These are phyloP conservation scores for Alternaria alternata DNA, from an alignment of 2,329 filamentous ascomycete genomes.

Conservation along the genomic window DNA sequence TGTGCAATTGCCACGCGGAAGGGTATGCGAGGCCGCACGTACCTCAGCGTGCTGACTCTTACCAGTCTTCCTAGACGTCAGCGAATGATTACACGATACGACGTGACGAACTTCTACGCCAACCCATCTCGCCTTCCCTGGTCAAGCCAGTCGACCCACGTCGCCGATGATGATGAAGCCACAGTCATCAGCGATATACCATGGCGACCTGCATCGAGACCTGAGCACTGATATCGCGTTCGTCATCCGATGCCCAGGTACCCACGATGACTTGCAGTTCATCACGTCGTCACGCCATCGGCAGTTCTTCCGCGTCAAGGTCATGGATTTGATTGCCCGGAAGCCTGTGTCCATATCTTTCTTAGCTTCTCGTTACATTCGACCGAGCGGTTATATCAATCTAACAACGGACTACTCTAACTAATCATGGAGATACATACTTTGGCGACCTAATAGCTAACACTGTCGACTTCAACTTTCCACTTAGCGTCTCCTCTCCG, in stretches of 20 bases:
- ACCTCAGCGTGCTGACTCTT: constrained; percentile 8
- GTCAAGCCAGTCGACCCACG: background rate
- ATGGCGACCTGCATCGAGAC: background rate
- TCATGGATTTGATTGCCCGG: background rate
- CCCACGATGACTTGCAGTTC: background rate
- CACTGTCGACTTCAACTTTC: background rate
- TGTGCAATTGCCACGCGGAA: background rate
- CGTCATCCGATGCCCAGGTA: background rate
- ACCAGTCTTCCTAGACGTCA: background rate
- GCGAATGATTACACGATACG: constrained; percentile 3
- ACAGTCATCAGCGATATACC: constrained; percentile 1
- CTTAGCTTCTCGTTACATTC: background rate
- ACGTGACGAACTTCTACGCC: background rate
- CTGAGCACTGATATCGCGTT: background rate
- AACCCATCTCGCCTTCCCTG: background rate
- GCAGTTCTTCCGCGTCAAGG: background rate
- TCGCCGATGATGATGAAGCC: background rate
- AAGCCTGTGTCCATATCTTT: background rate
- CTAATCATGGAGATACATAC: background rate
- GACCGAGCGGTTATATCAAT: background rate
- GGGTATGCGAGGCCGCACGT: constrained; percentile 3
- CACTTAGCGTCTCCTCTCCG: background rate
- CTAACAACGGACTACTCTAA: background rate
- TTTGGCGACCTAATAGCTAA: background rate
- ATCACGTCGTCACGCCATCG: background rate